Evolutionary conservation across 257 asterid genomes (phyloP).

Genomic region (Solanum corneliomulleri): DNA sequence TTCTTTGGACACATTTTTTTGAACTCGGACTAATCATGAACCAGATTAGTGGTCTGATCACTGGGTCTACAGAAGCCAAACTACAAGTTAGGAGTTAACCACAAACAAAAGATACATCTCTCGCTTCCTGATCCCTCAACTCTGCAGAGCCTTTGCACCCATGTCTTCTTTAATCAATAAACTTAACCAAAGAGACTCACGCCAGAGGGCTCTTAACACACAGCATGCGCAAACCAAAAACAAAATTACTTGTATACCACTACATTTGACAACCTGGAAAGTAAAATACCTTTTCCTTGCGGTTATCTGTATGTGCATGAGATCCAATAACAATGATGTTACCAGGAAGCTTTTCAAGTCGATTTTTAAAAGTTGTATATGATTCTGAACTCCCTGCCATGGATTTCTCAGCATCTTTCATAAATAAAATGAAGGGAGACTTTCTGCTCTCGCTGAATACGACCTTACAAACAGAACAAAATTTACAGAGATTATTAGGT

Average conservation of each 20-base stretch:
- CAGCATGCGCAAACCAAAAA: not conserved
- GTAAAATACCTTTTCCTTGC: conserved; percentile 74
- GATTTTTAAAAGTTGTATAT: conserved; percentile 47
- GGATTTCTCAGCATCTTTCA: conserved; percentile 91
- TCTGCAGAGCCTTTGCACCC: not conserved
- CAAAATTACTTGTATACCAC: not conserved
- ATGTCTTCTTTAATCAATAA: not conserved
- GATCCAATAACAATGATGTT: conserved; percentile 80
- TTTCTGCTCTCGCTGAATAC: conserved; percentile 63
- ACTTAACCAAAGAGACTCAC: not conserved
- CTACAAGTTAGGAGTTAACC: not conserved
- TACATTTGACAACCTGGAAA: not conserved
- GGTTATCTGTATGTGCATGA: conserved; percentile 55
- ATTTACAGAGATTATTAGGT: not conserved
- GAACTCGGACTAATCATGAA: not conserved
- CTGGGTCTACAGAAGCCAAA: not conserved
- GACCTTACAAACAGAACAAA: conserved; percentile 30
- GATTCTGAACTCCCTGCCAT: conserved; percentile 70
- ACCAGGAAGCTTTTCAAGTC: conserved; percentile 79
- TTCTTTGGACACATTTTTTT: not conserved
- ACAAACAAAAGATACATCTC: not conserved
- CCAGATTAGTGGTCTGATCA: not conserved
- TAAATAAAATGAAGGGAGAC: conserved; percentile 72
- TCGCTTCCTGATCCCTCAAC: not conserved
- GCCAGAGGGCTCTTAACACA: not conserved